Base-by-base conservation (phyloP, 371 early-diverging fungal species). In the Lichtheimia ornata region DNA sequence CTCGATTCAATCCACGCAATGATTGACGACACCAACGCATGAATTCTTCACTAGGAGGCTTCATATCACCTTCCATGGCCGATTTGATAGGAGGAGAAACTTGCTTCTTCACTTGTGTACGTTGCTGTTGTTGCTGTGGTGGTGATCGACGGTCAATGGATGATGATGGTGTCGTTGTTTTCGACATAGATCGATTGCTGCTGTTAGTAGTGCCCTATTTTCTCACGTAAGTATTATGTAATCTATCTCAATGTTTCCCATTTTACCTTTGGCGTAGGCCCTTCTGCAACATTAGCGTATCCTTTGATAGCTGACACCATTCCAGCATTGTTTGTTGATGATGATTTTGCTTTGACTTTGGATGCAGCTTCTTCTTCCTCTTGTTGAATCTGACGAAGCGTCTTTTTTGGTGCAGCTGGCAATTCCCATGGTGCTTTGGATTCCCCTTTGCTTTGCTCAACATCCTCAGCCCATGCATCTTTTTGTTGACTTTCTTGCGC, bases 21-120 rank as follows among this genome's bases (percentile, higher is more conserved):
- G 86, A 78, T 50, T 84, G 73, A 54, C 84, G 76, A 63, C 91
- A 90, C 92, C 93, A 93, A 50, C 84, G 83, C 58, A 88, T 65
- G 72, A 93, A 93, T 17, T 88, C 89, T 53, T 88, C 86, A n/a
- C 90, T 88, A 2, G 93, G 89, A 14, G 73, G 69, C 28, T 72
- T 77, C 35, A 60, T 65, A 49, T 71, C 72, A 52, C 64, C 60
- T n/a, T 73, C 69, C 14, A 53, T 59, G 18, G 69, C 50, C 20
- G 56, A 52, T 41, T 60, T 53, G 13, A 72, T 62, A 4, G 62
- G 52, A 14, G 64, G 56, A 12, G 70, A 45, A 7, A 51, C 61
- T 3, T 65, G 58, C 35, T 58, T 61, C 35, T 58, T 61, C n/a
- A 56, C 61, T 40, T 57, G 56, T 5, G 47, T 50, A 40, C 45